A percentile compares a stretch with the other conserved stretches of the same genome.
Evolutionary conservation across 2,329 filamentous ascomycete species (phyloP).

Genomic region (Ceratocystis colombiana): DNA sequence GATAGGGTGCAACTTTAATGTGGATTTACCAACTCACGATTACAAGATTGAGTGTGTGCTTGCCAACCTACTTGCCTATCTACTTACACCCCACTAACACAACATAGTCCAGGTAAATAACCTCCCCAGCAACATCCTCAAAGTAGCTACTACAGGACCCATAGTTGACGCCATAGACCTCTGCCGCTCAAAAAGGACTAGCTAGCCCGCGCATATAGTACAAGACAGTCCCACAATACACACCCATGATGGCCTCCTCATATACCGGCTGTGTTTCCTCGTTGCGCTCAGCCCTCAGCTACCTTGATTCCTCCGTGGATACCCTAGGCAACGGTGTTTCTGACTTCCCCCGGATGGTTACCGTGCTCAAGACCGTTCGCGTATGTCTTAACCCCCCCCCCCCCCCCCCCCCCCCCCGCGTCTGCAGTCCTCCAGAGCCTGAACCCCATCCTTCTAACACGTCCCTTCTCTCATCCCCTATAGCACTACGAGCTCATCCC

Average conservation of each 20-base stretch:
- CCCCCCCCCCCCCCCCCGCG: background rate
- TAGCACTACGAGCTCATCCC: conserved; percentile 91
- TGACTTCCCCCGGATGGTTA: conserved; percentile 48
- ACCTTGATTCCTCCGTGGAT: conserved; percentile 50
- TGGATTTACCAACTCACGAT: no score
- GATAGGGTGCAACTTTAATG: no score
- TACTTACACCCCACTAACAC: no score
- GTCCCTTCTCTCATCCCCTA: conserved; percentile 73
- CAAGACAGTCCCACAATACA: background rate
- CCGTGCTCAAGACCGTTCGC: conserved; percentile 48
- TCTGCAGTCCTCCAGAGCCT: no score
- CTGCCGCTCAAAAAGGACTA: background rate
- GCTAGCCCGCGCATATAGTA: background rate
- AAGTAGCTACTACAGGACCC: no score
- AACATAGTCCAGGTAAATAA: no score
- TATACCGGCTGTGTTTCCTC: conserved; percentile 52
- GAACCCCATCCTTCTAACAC: background rate
- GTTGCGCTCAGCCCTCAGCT: conserved; percentile 49
- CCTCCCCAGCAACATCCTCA: no score
- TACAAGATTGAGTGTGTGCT: no score
- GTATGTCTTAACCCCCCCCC: conserved; percentile 34
- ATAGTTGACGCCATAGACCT: background rate
- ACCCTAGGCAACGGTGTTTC: conserved; percentile 47
- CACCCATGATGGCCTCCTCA: conserved; percentile 22
- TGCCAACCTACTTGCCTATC: no score